Evolutionary conservation across 306 rosid species (phyloP).

Genomic region (Ochetophila trinervis): DNA sequence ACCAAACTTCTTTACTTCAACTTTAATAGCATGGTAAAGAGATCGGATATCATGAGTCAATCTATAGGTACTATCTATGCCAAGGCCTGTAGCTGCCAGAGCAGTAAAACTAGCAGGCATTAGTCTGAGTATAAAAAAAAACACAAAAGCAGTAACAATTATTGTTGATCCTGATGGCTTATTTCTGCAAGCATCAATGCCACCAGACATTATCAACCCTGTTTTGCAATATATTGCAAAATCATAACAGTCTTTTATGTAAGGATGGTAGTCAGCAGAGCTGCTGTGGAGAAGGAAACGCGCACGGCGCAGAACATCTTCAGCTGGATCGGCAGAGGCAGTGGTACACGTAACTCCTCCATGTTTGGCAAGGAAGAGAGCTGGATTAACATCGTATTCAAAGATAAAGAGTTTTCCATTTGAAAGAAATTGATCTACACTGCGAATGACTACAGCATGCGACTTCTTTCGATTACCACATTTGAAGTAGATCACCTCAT

Average conservation of each 20-base stretch:
- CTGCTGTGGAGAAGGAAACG: constrained; percentile 61
- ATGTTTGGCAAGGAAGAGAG: constrained; percentile 51
- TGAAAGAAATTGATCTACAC: constrained; percentile 61
- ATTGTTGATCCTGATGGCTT: constrained; percentile 54
- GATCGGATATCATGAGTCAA: constrained; percentile 49
- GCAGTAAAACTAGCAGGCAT: constrained; percentile 33
- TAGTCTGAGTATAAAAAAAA: constrained; percentile 36
- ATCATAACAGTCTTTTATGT: constrained; percentile 75
- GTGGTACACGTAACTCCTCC: constrained; percentile 84
- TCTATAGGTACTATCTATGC: constrained; percentile 44
- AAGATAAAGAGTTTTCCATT: constrained; percentile 53
- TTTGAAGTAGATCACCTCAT: constrained; percentile 71
- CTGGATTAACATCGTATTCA: constrained; percentile 46
- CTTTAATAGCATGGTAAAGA: constrained; percentile 48
- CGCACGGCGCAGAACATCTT: constrained; percentile 50
- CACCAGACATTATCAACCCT: constrained; percentile 45
- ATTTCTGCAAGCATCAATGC: constrained; percentile 46
- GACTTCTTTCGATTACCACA: too few species aligned
- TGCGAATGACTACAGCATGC: constrained; percentile 56
- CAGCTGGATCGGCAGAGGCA: constrained; percentile 44
- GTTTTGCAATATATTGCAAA: constrained; percentile 89
- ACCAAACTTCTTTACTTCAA: constrained; percentile 38
- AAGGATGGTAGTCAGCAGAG: constrained; percentile 51
- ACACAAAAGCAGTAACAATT: constrained; percentile 42
- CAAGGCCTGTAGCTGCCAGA: constrained; percentile 36